phyloP scores from a whole-genome alignment of 2,329 filamentous ascomycete species.

The Akanthomyces uredinophilus region DNA sequence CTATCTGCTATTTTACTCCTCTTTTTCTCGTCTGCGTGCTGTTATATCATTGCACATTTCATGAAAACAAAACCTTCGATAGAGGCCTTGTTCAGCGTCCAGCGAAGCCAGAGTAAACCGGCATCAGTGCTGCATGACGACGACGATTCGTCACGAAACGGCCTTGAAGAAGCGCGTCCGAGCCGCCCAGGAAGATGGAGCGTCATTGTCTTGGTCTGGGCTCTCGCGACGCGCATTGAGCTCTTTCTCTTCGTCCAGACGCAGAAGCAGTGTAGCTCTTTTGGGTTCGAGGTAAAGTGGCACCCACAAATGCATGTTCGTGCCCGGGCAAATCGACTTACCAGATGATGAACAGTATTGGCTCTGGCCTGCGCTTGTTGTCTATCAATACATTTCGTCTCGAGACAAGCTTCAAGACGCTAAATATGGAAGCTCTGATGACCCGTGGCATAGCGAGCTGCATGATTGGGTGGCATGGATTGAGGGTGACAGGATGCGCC shows the following conservation, averaged over 20 bases:
- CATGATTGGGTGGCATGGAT: conserved; percentile 47
- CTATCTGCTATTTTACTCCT: conserved; percentile 30
- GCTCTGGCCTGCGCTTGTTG: conserved; percentile 24
- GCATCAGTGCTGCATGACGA: neutral
- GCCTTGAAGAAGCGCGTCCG: conserved; percentile 23
- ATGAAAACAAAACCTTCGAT: neutral
- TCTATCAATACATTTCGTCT: conserved; percentile 39
- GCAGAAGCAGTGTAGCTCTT: conserved; percentile 45
- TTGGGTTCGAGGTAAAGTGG: conserved; percentile 41
- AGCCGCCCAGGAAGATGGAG: conserved; percentile 43
- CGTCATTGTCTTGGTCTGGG: conserved; percentile 38
- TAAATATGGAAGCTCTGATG: conserved; percentile 34
- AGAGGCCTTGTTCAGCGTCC: neutral
- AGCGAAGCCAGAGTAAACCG: neutral
- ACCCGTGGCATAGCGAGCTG: conserved; percentile 42
- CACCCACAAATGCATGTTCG: neutral
- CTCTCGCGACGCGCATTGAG: conserved; percentile 44
- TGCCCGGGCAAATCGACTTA: no score
- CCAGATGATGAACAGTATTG: neutral
- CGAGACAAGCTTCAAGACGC: conserved; percentile 38
- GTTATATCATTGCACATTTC: neutral
- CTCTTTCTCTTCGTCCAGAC: conserved; percentile 41
- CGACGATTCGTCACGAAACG: neutral
- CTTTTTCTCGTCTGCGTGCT: neutral
- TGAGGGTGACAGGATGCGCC: conserved; percentile 33